A percentile compares a stretch with the other conserved stretches of the same genome.
phyloP scores from a whole-genome alignment of 2,329 filamentous ascomycete genomes.

The Colletotrichum zoysiae region DNA sequence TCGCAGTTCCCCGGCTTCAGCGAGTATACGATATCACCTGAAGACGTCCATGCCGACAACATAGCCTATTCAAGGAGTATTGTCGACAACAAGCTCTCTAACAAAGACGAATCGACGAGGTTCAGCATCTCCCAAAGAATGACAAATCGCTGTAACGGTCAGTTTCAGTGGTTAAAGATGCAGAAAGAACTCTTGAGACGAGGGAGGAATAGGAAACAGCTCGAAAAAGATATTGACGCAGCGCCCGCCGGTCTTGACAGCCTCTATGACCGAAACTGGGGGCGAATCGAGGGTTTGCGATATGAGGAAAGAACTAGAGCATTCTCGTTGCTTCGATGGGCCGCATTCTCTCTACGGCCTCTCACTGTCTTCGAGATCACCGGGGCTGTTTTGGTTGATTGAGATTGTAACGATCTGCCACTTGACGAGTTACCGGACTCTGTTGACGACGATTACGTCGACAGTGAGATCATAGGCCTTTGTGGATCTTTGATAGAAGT shows the following conservation, averaged over 20 bases:
- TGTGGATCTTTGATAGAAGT: slow-evolving; percentile 51
- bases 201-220: slow-evolving; percentile 47
- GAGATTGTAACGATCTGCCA: slow-evolving; percentile 41
- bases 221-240: slow-evolving; percentile 47
- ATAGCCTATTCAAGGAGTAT: slow-evolving; percentile 45
- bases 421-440: slow-evolving; percentile 46
- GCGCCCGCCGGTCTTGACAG: slow-evolving; percentile 47
- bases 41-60: slow-evolving; percentile 46
- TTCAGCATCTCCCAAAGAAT: slow-evolving; percentile 45
- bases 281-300: slow-evolving; percentile 40
- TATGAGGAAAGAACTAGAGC: slow-evolving; percentile 43
- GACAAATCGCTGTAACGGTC: slow-evolving; percentile 47
- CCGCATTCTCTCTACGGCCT: slow-evolving; percentile 44
- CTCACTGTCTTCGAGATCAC: slow-evolving; percentile 45
- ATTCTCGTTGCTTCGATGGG: slow-evolving; percentile 49
- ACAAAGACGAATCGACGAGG: slow-evolving; percentile 44
- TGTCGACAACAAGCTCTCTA: slow-evolving; percentile 47
- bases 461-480: slow-evolving; percentile 46
- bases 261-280: slow-evolving; percentile 51
- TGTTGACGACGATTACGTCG: slow-evolving; percentile 48
- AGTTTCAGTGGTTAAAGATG: slow-evolving; percentile 52
- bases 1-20: not conserved
- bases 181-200: slow-evolving; percentile 45
- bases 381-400: slow-evolving; percentile 46
- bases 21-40: slow-evolving; percentile 43